Conservation (phyloP, 2,329 filamentous ascomycete genomes). For the Eurotiales sp. region DNA sequence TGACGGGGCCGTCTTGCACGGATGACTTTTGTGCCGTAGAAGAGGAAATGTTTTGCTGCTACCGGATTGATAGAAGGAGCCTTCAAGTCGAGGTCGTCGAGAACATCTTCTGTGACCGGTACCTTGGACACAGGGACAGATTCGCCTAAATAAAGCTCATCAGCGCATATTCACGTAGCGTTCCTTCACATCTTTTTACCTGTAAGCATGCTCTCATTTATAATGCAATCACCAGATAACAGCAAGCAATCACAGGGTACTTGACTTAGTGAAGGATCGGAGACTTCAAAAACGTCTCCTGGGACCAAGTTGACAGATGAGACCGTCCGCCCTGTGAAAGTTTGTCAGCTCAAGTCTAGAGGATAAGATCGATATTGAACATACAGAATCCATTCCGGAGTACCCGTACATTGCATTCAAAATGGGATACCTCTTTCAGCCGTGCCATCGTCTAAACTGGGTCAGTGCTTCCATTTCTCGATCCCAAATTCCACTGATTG, state of each 20-base stretch:
- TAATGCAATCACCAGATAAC: constrained; percentile 91
- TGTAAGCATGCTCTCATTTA: constrained; percentile 99
- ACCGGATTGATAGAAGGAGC: constrained; percentile 80
- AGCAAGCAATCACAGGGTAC: constrained; percentile 91
- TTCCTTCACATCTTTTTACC: constrained; percentile 36
- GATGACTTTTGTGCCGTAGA: constrained; percentile 93
- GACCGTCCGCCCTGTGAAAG: constrained; percentile 68
- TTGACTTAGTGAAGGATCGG: constrained; percentile 81
- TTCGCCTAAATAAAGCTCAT: constrained; percentile 58
- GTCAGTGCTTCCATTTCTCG: background rate
- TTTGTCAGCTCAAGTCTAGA: background rate
- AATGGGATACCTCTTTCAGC: constrained; percentile 84
- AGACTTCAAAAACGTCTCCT: constrained; percentile 94
- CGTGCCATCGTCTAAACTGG: constrained; percentile 72
- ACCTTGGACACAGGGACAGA: constrained; percentile 94
- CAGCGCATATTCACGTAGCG: background rate
- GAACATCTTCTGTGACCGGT: constrained; percentile 73
- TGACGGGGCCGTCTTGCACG: constrained; percentile 85
- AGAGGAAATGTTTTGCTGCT: constrained; percentile 83
- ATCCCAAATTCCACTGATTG: background rate
- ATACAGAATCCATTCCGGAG: constrained; percentile 89
- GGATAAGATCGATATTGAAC: constrained; percentile 24
- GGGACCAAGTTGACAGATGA: constrained; percentile 85
- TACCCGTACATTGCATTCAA: constrained; percentile 93
- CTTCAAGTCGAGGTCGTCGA: constrained; percentile 71